Base-by-base conservation (phyloP, 2,329 filamentous ascomycete species). In the Alternaria atra region DNA sequence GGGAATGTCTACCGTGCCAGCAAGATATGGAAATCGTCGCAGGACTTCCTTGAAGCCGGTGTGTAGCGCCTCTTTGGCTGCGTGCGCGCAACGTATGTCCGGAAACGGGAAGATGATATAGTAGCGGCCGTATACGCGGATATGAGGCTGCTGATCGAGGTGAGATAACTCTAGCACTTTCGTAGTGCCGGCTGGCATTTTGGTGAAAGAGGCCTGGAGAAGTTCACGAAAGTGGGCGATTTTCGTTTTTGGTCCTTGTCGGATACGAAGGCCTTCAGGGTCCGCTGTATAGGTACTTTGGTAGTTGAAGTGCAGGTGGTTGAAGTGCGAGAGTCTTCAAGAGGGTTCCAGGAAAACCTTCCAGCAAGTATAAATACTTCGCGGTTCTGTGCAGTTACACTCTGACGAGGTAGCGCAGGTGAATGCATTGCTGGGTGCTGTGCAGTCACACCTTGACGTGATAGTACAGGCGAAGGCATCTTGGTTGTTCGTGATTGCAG, bases 101-200 rank as follows among this genome's bases (percentile, higher is more conserved):
- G 63, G 59, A 29, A 71, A 68, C 13, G 60, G 50, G 35, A 70
- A 71, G 15, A 69, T 50, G 25, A 66, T 50, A 25, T 69, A 63
- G 12, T 60, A 60, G 30, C 58, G 68, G 7, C 58, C 60, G 37
- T 70, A 67, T 5, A 64, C 53, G 39, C 70, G 62, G 17, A 66
- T 59, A 20, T 62, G 55, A 46, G 60, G 59, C 29, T 63, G 66
- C 34, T 71, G 65, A 20, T 72, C 69, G 7, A 64, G 23, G 44
- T 64, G 30, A 12, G 63, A 66, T 9, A 72, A 52, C 23, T 66
- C 57, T 27, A 71, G 54, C 27, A 59, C 48, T 48, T 60, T 54
- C 34, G 58, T 30, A 10, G 15, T 29, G 25, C 9, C 25, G 42
- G 12, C 40, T 35, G 46, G 15, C 46, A 50, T 50, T 35, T 34